A percentile compares a stretch with the other conserved stretches of the same genome.
These are phyloP conservation scores for Geotrichum restrictum DNA, from an alignment of 1,139 yeast genomes.

Conservation along the genomic window DNA sequence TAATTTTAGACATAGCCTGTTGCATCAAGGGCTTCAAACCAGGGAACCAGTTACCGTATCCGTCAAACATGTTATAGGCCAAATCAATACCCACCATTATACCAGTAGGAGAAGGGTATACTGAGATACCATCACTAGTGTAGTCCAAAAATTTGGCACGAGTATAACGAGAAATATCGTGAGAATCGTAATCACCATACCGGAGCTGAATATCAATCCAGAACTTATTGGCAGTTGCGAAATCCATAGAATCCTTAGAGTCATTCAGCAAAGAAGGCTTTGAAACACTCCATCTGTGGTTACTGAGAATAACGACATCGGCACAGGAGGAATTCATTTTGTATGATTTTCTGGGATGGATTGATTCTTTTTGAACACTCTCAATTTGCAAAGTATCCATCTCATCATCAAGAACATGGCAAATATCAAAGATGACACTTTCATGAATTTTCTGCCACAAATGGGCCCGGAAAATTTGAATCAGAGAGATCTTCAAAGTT, in stretches of 20 bases:
- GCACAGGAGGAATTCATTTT: conserved; percentile 96
- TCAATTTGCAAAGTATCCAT: conserved; percentile 80
- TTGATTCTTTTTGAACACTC: conserved; percentile 81
- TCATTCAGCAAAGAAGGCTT: conserved; percentile 71
- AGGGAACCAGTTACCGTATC: conserved; percentile 96
- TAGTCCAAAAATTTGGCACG: conserved; percentile 91
- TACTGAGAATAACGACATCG: conserved; percentile 73
- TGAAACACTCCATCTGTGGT: conserved; percentile 80
- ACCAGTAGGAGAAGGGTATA: conserved; percentile 94
- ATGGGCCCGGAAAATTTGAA: conserved; percentile 96
- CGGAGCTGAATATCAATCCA: conserved; percentile 96
- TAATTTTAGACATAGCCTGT: conserved; percentile 87
- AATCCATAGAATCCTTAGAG: conserved; percentile 39
- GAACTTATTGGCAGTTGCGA: conserved; percentile 60
- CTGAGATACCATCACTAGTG: conserved; percentile 77
- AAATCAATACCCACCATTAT: conserved; percentile 84
- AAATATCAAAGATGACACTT: conserved; percentile 85
- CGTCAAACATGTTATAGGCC: conserved; percentile 93
- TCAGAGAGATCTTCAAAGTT: conserved; percentile 87
- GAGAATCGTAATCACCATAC: conserved; percentile 97
- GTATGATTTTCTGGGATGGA: conserved; percentile 95
- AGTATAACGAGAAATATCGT: conserved; percentile 90
- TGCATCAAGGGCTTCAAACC: conserved; percentile 87
- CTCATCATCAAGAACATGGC: conserved; percentile 88
- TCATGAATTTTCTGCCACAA: conserved; percentile 99